Conservation (phyloP, 1,284 basidiomycete species). For the Blastosporella zonata region DNA sequence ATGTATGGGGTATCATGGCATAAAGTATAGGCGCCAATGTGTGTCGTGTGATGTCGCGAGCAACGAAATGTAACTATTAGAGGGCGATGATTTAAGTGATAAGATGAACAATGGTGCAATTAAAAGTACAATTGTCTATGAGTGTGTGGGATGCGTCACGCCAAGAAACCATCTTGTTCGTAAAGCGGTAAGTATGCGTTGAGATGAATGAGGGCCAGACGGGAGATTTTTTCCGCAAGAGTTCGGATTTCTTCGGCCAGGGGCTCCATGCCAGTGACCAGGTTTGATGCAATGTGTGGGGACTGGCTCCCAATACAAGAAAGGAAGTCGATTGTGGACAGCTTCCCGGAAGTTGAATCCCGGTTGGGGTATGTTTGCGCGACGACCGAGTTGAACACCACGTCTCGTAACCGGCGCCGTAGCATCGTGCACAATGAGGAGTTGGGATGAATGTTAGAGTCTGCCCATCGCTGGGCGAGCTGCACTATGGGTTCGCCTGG, state of each 20-base stretch:
- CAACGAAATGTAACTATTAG: conserved; percentile 1
- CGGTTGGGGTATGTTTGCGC: conserved; percentile 46
- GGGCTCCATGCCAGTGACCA: conserved; percentile 57
- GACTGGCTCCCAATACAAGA: conserved; percentile 17
- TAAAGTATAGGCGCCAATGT: conserved; percentile 18
- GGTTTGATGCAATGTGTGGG: conserved; percentile 20
- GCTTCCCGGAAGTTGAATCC: conserved; percentile 30
- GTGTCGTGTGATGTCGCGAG: conserved; percentile 5
- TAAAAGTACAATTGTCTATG: conserved; percentile 8
- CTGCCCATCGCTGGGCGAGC: conserved; percentile 63
- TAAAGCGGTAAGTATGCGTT: conserved; percentile 73
- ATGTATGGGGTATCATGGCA: conserved; percentile 16
- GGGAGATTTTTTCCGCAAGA: conserved; percentile 65
- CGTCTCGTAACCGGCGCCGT: conserved; percentile 58
- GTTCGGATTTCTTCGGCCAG: conserved; percentile 65
- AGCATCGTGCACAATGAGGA: conserved; percentile 58
- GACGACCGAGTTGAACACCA: conserved; percentile 61
- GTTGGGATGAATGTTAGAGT: conserved; percentile 53
- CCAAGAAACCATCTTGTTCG: conserved; percentile 58
- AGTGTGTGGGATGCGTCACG: conserved; percentile 5
- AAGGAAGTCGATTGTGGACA: conserved; percentile 24
- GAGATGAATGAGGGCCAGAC: conserved; percentile 69
- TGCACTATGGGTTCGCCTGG: conserved; percentile 51
- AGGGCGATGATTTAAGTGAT: background rate
- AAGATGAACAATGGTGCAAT: background rate